A percentile compares a stretch with the other conserved stretches of the same genome.
Evolutionary conservation across 148 eudicot genomes (phyloP).

Genomic region (Chenopodium quinoa): DNA sequence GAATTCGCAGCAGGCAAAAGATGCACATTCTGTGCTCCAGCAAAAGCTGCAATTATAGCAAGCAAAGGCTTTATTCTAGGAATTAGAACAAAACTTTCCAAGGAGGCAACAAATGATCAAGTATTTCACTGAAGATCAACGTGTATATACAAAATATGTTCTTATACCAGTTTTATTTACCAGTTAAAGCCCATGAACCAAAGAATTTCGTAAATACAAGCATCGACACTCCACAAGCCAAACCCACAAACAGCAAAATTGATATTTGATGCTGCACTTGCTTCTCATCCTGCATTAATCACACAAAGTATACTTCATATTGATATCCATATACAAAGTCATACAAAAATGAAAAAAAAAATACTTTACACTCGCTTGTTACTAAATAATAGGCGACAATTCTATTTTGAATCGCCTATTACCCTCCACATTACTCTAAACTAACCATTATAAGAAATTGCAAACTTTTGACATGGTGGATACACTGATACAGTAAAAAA

Average conservation of each 20-base stretch:
- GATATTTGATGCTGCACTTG: constrained; percentile 92
- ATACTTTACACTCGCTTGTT: not conserved
- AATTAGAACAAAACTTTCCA: not conserved
- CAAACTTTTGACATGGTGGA: not conserved
- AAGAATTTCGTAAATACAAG: constrained; percentile 55
- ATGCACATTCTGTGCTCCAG: constrained; percentile 69
- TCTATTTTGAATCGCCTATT: not conserved
- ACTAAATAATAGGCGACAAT: not conserved
- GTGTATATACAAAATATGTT: constrained; percentile 6
- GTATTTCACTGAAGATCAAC: constrained; percentile 9
- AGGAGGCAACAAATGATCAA: constrained; percentile 18
- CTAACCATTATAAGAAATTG: not conserved
- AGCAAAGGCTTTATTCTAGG: not conserved
- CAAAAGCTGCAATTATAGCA: constrained; percentile 56
- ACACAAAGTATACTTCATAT: constrained; percentile 5
- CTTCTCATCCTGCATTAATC: constrained; percentile 65
- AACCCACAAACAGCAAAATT: constrained; percentile 63
- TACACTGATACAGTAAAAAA: not conserved
- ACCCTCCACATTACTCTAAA: not conserved
- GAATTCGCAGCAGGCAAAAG: constrained; percentile 80
- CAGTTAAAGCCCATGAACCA: constrained; percentile 71
- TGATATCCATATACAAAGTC: not conserved
- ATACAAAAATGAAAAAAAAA: not conserved
- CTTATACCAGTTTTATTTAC: constrained; percentile 41
- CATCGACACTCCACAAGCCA: constrained; percentile 75